A percentile compares a stretch with the other conserved stretches of the same genome.
phyloP scores from a whole-genome alignment of 1,284 basidiomycete species.

The Dichomitus squalens region DNA sequence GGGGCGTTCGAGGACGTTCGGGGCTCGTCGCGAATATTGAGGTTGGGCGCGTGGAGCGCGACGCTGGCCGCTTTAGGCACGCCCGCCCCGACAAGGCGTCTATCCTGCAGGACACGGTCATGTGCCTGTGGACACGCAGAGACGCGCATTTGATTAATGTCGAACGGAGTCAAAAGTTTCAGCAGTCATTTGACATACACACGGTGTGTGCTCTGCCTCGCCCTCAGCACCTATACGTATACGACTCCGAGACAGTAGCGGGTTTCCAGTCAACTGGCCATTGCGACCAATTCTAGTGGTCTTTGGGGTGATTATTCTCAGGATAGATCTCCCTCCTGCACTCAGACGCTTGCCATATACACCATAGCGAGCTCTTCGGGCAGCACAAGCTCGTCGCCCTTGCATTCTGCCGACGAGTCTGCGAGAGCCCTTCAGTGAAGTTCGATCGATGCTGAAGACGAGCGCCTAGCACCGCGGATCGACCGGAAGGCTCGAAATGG shows the following conservation, averaged over 20 bases:
- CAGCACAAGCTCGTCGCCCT: no score
- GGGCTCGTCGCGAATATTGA: constrained; percentile 9
- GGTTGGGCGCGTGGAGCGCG: constrained; percentile 5
- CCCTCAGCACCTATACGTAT: no score
- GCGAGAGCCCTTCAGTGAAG: neutral
- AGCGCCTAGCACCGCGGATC: neutral
- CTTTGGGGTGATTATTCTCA: no score
- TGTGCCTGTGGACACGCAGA: no score
- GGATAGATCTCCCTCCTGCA: no score
- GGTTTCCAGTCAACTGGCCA: no score
- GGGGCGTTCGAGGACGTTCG: constrained; percentile 20
- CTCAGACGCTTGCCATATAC: neutral
- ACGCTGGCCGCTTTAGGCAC: neutral
- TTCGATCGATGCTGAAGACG: neutral
- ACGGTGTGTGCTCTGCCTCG: no score
- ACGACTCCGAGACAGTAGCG: no score
- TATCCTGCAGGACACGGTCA: neutral
- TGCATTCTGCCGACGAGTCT: neutral
- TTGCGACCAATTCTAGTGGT: no score
- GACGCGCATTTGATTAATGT: no score
- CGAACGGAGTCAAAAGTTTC: no score
- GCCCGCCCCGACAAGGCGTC: constrained; percentile 2
- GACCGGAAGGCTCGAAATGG: neutral
- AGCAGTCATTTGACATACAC: no score
- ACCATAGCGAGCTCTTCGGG: neutral